These are phyloP conservation scores for Gremmenia infestans DNA, from an alignment of 2,329 filamentous ascomycete genomes.

Conservation along the genomic window DNA sequence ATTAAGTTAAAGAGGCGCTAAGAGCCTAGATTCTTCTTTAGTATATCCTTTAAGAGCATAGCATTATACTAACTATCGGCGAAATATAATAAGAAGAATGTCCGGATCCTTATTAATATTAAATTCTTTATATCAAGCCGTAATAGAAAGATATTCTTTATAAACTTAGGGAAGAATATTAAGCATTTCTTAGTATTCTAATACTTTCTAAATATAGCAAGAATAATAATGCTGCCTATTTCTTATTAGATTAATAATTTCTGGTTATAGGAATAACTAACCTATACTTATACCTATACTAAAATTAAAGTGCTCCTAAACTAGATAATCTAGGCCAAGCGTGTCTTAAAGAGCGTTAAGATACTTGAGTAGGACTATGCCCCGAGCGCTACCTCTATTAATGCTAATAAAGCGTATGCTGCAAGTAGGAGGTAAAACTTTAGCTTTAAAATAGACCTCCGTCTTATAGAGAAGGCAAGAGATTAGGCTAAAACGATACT, in stretches of 20 bases:
- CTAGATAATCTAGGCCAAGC: constrained; percentile 13
- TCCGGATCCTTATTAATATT: constrained; percentile 1
- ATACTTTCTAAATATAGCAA: constrained; percentile 15
- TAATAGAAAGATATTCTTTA: constrained; percentile 16
- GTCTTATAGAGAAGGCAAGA: background rate
- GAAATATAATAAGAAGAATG: constrained; percentile 14
- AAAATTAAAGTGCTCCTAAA: constrained; percentile 25
- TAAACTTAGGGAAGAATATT: constrained; percentile 13
- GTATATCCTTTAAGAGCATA: constrained; percentile 15
- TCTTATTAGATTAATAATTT: constrained; percentile 2
- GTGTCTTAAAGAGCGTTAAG: constrained; percentile 20
- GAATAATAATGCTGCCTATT: constrained; percentile 12
- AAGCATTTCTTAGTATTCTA: constrained; percentile 16
- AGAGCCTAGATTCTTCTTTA: constrained; percentile 19
- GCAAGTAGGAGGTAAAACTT: constrained; percentile 13
- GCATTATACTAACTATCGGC: constrained; percentile 19
- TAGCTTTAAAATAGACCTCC: background rate
- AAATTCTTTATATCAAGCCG: background rate
- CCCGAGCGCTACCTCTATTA: constrained; percentile 32
- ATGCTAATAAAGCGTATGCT: constrained; percentile 32
- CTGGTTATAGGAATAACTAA: constrained; percentile 8
- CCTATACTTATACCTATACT: constrained; percentile 22
- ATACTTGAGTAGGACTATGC: constrained; percentile 23
- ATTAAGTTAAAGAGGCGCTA: constrained; percentile 20
- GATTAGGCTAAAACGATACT: constrained; percentile 11